Base-by-base conservation (phyloP, 2,329 filamentous ascomycete species). In the Cladosporium sp. region DNA sequence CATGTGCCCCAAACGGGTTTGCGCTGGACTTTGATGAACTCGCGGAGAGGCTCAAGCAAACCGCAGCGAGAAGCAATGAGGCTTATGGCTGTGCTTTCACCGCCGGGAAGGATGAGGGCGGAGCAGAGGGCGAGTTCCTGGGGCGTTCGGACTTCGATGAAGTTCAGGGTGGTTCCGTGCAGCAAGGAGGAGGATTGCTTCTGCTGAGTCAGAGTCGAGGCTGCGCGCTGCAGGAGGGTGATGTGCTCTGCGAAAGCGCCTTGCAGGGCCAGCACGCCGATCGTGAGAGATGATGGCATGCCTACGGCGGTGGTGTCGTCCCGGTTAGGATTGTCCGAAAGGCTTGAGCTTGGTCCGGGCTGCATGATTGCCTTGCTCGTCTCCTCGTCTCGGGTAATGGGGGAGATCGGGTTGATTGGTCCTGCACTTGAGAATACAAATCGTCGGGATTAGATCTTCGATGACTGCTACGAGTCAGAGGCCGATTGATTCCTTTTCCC, bases 1-100 rank as follows among this genome's bases (percentile, higher is more conserved):
- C 94, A 99, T 19, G 94, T 97, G 59, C 94, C 94, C 93, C 93
- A 99, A 22, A 89, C 90, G 11, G 92, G 92, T 66, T 89, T 92
- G 65, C 88, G 85, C 55, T 85, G 78, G 40, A 89, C 78, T 87
- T 96, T 96, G 70, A 97, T 92, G 74, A 96, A 99, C 34, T 92
- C 83, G 55, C 91, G 80, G 62, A 99, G 76, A 3, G 92, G 92
- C 66, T 95, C 90, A 58, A 99, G 77, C 37, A 99, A 77, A 15
- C 88, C 87, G 0, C 89, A 91, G 63, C 92, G 84, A 20, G 86
- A 85, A 3, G 94, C 94, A 15, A 97, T 89, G 30, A 97, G 82
- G 11, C 91, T 90, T 66, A 99, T 95, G 3, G 93, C 88, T 1
- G 94, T 97, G 75, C 91, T 96, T 75, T 99, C 94, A 62, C 94